Percentiles rank a stretch among this genome's conserved stretches.
Evolutionary conservation across 805 yeast species (phyloP).

Genomic region (Alloascoidea africana): DNA sequence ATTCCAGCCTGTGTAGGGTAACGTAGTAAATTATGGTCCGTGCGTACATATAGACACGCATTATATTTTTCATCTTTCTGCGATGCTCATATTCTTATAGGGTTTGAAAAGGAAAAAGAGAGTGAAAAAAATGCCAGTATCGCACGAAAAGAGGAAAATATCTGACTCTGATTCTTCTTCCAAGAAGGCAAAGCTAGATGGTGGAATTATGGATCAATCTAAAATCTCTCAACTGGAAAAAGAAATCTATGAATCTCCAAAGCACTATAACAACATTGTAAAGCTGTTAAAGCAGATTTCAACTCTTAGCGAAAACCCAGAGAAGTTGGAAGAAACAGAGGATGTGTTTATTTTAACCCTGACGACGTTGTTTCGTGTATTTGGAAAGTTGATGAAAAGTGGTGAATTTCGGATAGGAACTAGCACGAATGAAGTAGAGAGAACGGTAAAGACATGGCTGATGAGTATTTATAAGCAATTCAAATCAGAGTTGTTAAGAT

Average conservation of each 20-base stretch:
- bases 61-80: too few species aligned
- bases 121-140: too few species aligned
- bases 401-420: conserved; percentile 20
- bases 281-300: conserved; percentile 26
- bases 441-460: conserved; percentile 47
- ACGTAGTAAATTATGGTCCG: too few species aligned
- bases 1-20: too few species aligned
- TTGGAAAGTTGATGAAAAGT: conserved; percentile 29
- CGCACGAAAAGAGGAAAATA: too few species aligned
- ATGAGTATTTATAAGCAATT: conserved; percentile 38
- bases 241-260: conserved; percentile 26
- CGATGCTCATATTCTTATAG: too few species aligned
- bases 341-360: conserved; percentile 17
- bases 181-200: too few species aligned
- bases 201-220: too few species aligned
- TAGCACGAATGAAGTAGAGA: conserved; percentile 27
- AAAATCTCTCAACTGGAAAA: too few species aligned
- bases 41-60: too few species aligned
- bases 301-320: conserved; percentile 7
- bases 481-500: conserved; percentile 24
- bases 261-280: conserved; percentile 39
- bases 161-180: too few species aligned
- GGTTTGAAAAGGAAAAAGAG: too few species aligned
- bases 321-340: conserved; percentile 16
- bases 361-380: conserved; percentile 27